phyloP scores from a whole-genome alignment of 441 rosid species.

The Pelargonium citronellum region DNA sequence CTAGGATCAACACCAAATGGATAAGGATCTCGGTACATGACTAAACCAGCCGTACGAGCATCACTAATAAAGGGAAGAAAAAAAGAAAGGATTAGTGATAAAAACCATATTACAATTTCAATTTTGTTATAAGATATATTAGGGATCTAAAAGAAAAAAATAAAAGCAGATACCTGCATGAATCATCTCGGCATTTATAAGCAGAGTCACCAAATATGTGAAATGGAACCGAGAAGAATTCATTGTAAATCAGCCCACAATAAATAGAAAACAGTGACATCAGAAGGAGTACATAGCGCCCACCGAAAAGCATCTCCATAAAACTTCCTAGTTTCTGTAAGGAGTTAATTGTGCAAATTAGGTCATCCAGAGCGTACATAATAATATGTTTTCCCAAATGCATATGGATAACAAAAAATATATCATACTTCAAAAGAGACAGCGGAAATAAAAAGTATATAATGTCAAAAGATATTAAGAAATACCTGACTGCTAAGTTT shows the following conservation, averaged over 20 bases:
- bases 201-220: slow-evolving; percentile 78
- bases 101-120: not conserved
- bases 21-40: slow-evolving; percentile 52
- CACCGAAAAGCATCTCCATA: slow-evolving; percentile 93
- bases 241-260: slow-evolving; percentile 86
- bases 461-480: not conserved
- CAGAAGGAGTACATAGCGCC: slow-evolving; percentile 89
- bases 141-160: not conserved
- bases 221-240: slow-evolving; percentile 87
- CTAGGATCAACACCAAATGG: slow-evolving; percentile 94
- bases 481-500: slow-evolving; percentile 76
- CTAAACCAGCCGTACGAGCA: slow-evolving; percentile 68
- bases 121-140: not conserved
- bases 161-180: slow-evolving; percentile 59
- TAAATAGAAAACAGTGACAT: slow-evolving; percentile 91
- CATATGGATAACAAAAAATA: not conserved
- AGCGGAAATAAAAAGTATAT: not conserved
- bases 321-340: slow-evolving; percentile 62
- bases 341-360: not conserved
- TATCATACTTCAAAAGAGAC: not conserved
- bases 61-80: slow-evolving; percentile 37
- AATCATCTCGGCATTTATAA: slow-evolving; percentile 76
- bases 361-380: not conserved
- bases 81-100: not conserved
- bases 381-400: not conserved